Evolutionary conservation across 768 basidiomycete species (phyloP).

Genomic region (Ramaria rubella): DNA sequence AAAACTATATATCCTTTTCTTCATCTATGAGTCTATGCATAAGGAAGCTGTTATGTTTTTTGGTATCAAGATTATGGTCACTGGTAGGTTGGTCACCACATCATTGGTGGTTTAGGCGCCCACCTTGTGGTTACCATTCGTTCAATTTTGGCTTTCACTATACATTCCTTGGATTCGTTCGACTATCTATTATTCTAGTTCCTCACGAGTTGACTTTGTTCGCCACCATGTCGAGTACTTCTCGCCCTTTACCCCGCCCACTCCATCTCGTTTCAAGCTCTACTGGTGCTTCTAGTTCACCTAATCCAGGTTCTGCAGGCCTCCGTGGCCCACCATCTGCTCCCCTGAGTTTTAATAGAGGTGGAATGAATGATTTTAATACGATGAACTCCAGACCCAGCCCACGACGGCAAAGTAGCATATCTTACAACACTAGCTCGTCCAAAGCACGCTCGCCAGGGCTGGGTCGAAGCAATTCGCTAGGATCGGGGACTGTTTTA

Average conservation of each 20-base stretch:
- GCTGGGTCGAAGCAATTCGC: conserved; percentile 6
- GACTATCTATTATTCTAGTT: neutral
- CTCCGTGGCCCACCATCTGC: neutral
- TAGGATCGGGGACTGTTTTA: conserved; percentile 18
- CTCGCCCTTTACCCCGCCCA: conserved; percentile 8
- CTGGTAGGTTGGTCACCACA: too few species aligned
- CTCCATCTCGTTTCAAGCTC: conserved; percentile 4
- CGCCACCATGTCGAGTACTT: conserved; percentile 2
- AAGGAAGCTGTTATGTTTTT: too few species aligned
- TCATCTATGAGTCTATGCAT: too few species aligned
- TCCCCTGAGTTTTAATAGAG: neutral
- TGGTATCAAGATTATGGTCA: too few species aligned
- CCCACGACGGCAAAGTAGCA: conserved; percentile 5
- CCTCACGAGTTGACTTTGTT: neutral
- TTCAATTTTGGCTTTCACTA: too few species aligned
- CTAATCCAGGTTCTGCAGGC: neutral
- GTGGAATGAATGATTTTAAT: neutral
- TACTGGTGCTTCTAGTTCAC: neutral
- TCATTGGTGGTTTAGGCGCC: too few species aligned
- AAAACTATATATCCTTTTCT: neutral
- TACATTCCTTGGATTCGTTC: too few species aligned
- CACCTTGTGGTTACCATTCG: too few species aligned
- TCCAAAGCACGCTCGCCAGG: neutral
- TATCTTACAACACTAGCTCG: conserved; percentile 5
- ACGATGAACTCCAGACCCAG: neutral